phyloP scores from a whole-genome alignment of 805 yeast genomes.

The Pichia cabralensis region DNA sequence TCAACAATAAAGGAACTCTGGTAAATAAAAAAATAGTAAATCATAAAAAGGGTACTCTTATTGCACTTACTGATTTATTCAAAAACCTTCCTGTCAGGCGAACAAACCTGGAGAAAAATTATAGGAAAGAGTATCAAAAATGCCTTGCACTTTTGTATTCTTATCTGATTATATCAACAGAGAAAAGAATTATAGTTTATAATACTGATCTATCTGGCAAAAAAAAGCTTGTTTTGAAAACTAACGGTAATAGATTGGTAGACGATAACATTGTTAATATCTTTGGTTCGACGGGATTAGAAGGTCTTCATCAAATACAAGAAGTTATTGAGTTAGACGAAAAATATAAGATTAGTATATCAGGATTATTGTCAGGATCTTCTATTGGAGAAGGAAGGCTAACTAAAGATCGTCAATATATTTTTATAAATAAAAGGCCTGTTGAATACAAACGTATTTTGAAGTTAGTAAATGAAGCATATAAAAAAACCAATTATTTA shows the following conservation, averaged over 20 bases:
- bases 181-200: slow-evolving; percentile 50
- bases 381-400: slow-evolving; percentile 74
- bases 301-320: slow-evolving; percentile 46
- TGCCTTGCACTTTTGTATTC: slow-evolving; percentile 54
- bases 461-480: slow-evolving; percentile 62
- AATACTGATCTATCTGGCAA: slow-evolving; percentile 40
- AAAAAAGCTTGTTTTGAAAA: slow-evolving; percentile 45
- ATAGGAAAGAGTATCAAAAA: slow-evolving; percentile 62
- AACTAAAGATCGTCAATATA: slow-evolving; percentile 62
- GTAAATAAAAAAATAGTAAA: slow-evolving; percentile 27
- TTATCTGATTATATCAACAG: slow-evolving; percentile 52
- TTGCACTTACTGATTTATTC: slow-evolving; percentile 51
- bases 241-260: slow-evolving; percentile 42
- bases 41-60: slow-evolving; percentile 62
- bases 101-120: slow-evolving; percentile 58
- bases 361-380: slow-evolving; percentile 65
- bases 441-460: slow-evolving; percentile 43
- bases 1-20: slow-evolving; percentile 46
- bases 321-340: slow-evolving; percentile 28
- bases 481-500: slow-evolving; percentile 56
- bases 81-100: slow-evolving; percentile 70
- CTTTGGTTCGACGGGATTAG: slow-evolving; percentile 58
- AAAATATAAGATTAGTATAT: slow-evolving; percentile 29
- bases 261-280: slow-evolving; percentile 53
- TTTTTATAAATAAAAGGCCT: slow-evolving; percentile 73